phyloP scores from a whole-genome alignment of 1,139 yeast genomes.

The Diutina rugosa region DNA sequence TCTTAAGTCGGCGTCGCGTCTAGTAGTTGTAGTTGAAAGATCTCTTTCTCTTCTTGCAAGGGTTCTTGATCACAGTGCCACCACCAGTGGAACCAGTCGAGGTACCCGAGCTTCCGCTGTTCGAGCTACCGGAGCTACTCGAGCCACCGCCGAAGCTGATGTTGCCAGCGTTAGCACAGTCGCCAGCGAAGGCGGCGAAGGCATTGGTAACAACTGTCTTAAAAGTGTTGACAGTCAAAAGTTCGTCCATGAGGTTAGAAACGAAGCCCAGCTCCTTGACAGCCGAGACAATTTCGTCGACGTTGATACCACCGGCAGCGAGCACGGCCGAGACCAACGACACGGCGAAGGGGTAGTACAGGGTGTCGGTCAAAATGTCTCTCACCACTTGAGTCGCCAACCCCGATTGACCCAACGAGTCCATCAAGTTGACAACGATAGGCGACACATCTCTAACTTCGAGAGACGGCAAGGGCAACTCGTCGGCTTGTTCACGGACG shows the following conservation, averaged over 20 bases:
- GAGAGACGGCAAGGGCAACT: not conserved
- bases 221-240: slow-evolving; percentile 28
- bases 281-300: slow-evolving; percentile 18
- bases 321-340: slow-evolving; percentile 19
- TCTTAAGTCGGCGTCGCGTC: not conserved
- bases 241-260: slow-evolving; percentile 23
- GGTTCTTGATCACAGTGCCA: slow-evolving; percentile 6
- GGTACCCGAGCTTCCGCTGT: slow-evolving; percentile 4
- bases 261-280: slow-evolving; percentile 26
- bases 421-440: slow-evolving; percentile 24
- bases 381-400: slow-evolving; percentile 29
- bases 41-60: slow-evolving; percentile 18
- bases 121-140: slow-evolving; percentile 14
- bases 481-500: not conserved
- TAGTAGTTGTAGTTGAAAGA: slow-evolving; percentile 12
- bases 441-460: slow-evolving; percentile 7
- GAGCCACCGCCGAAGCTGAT: slow-evolving; percentile 4
- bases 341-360: slow-evolving; percentile 30
- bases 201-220: slow-evolving; percentile 30
- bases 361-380: slow-evolving; percentile 25
- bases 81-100: slow-evolving; percentile 9
- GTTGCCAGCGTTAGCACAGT: slow-evolving; percentile 17
- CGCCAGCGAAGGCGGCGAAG: slow-evolving; percentile 32
- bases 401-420: slow-evolving; percentile 32
- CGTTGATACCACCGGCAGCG: slow-evolving; percentile 17